Conservation (phyloP, 2,329 filamentous ascomycete genomes). For the Coleophoma crateriformis region DNA sequence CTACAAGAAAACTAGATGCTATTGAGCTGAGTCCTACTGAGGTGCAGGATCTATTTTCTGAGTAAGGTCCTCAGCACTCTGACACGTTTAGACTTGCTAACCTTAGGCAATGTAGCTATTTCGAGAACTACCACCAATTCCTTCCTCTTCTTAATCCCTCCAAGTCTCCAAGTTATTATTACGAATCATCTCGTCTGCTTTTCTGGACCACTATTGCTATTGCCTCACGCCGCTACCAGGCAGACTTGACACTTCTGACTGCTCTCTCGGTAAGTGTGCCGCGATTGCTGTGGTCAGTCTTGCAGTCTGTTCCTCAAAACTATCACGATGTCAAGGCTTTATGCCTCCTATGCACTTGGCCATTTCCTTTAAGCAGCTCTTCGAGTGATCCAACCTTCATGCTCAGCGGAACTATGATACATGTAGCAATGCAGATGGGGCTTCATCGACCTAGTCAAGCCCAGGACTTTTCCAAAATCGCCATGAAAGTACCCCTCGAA, state of each 20-base stretch:
- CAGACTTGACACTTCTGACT: slow-evolving; percentile 5
- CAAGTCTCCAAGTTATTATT: slow-evolving; percentile 5
- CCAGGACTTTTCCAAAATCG: slow-evolving; percentile 71
- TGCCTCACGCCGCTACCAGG: slow-evolving; percentile 6
- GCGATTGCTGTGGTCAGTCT: slow-evolving; percentile 5
- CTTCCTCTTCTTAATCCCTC: slow-evolving; percentile 6
- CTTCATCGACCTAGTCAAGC: slow-evolving; percentile 72
- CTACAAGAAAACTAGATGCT: slow-evolving; percentile 1
- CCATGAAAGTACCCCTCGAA: slow-evolving; percentile 65
- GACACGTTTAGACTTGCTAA: neutral
- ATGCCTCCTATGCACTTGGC: slow-evolving; percentile 16
- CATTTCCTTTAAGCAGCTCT: slow-evolving; percentile 18
- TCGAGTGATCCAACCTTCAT: slow-evolving; percentile 16
- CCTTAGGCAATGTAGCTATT: slow-evolving; percentile 3
- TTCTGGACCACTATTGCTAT: slow-evolving; percentile 12
- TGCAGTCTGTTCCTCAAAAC: slow-evolving; percentile 2
- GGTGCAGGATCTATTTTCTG: slow-evolving; percentile 1
- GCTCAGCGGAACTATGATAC: slow-evolving; percentile 65
- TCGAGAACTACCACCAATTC: slow-evolving; percentile 8
- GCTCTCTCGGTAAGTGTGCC: slow-evolving; percentile 1
- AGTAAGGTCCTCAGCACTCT: neutral
- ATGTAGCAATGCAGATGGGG: slow-evolving; percentile 75
- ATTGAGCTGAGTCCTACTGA: slow-evolving; percentile 1
- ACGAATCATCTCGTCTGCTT: slow-evolving; percentile 3
- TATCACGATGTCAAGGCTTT: slow-evolving; percentile 11